These are phyloP conservation scores for Apiospora sp. DNA, from an alignment of 2,329 filamentous ascomycete genomes.

Conservation along the genomic window DNA sequence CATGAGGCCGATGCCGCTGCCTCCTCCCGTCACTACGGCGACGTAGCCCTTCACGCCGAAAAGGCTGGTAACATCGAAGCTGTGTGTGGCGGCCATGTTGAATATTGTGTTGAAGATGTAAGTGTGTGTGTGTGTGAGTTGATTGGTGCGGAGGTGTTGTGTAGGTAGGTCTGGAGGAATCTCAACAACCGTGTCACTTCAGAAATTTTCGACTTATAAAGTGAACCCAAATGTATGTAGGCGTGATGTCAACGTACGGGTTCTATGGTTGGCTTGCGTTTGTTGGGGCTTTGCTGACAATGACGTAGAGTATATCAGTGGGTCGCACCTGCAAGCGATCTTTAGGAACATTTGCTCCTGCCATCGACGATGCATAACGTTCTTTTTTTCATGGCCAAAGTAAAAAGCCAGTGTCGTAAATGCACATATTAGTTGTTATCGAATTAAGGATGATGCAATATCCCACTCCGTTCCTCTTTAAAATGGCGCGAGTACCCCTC, in stretches of 20 bases:
- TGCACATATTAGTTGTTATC: not conserved
- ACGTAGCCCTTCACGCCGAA: slow-evolving; percentile 46
- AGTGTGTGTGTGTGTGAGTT: not conserved
- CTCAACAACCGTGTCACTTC: not conserved
- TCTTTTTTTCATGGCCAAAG: not conserved
- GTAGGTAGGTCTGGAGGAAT: not conserved
- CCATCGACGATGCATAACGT: slow-evolving; percentile 1
- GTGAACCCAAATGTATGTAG: not conserved
- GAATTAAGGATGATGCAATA: not conserved
- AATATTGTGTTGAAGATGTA: not conserved
- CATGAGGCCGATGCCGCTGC: slow-evolving; percentile 73
- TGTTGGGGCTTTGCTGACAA: slow-evolving; percentile 3
- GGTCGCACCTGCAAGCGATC: slow-evolving; percentile 13
- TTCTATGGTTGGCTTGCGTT: slow-evolving; percentile 2
- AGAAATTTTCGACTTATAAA: not conserved
- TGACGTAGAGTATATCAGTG: slow-evolving; percentile 27
- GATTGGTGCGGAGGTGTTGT: not conserved
- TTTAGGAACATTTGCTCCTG: slow-evolving; percentile 27
- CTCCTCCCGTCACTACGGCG: slow-evolving; percentile 58
- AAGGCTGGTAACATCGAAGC: slow-evolving; percentile 43
- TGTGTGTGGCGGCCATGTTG: slow-evolving; percentile 44
- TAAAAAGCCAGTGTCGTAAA: not conserved
- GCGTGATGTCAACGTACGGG: not conserved
- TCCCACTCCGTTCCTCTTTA: not conserved
- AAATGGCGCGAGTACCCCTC: not conserved